Evolutionary conservation across 306 rosid genomes (phyloP), one percentile per base, ranked within the genome.

Genomic region (Medicago ruthenica): DNA sequence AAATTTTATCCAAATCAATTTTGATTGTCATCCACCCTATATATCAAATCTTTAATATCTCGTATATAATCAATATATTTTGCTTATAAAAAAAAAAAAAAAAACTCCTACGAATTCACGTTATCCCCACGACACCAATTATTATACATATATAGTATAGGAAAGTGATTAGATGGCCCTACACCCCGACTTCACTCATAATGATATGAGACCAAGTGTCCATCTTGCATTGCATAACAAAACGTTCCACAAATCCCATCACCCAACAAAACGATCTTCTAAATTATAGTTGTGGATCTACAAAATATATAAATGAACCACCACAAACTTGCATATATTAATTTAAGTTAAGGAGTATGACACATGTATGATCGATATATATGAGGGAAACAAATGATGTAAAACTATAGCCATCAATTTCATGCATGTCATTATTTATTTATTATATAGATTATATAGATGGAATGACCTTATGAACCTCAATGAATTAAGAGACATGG

Each of bases 191-290:
- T 31, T 31, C 67, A 61, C 13, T 61, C 18, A 31, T 61, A 17
- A 31, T 31, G 37, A 34, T 34, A 34, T 34, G 21, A 61, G 42
- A 61, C 67, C 67, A 61, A 61, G 67, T 61, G 67, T 61, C 67
- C 67, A 61, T 34, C 10, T 61, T n/a, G 20, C 21, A 61, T 61
- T 61, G 67, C 67, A 13, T 60, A 31, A 31, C 41, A 27, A 60
- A 60, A 60, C 41, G 66, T 24, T 24, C 16, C 4, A 22, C 39
- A 59, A 22, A 59, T 59, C 65, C 10, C 40, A 59, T 12, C 65
- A 24, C 16, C 17, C 16, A 59, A 59, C 66, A 13, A 24, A 27
- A 59, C 1, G 16, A 60, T 60, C 66, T 31, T 14, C 67, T 20
- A 31, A 60, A 27, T 14, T 31, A 61, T 61, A 2, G 42, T 58